Evolutionary conservation across 2,329 filamentous ascomycete genomes (phyloP).

Genomic region (Colletotrichum australisinense): DNA sequence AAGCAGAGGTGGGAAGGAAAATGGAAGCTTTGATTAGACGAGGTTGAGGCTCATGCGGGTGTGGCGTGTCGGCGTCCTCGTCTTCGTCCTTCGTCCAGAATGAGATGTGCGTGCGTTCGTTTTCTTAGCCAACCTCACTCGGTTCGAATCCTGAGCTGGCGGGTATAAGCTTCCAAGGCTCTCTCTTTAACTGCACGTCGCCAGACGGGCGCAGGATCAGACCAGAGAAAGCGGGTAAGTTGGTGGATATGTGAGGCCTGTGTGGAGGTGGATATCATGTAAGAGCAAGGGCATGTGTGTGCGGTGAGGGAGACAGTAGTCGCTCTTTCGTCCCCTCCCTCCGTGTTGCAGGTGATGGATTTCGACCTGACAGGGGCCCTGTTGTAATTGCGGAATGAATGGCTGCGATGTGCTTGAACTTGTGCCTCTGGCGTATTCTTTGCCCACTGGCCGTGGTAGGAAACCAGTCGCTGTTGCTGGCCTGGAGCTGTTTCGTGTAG

Average conservation of each 20-base stretch:
- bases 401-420: neutral
- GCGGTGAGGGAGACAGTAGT: constrained; percentile 13
- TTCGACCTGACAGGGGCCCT: neutral
- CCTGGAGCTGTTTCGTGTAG: neutral
- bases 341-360: constrained; percentile 10
- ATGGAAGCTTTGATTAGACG: neutral
- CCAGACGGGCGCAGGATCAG: neutral
- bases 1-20: neutral
- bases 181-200: neutral
- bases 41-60: neutral
- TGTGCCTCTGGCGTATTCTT: neutral
- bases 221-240: neutral
- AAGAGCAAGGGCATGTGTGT: neutral
- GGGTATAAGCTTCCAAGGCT: neutral
- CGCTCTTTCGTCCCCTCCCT: constrained; percentile 1
- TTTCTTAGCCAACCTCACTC: neutral
- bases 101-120: neutral
- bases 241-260: neutral
- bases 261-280: constrained; percentile 1
- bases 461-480: neutral
- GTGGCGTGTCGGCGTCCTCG: neutral
- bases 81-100: neutral
- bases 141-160: neutral
- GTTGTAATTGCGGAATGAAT: neutral
- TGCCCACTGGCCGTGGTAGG: neutral